These are phyloP conservation scores for Pseudogymnoascus sp. DNA, from an alignment of 2,329 filamentous ascomycete genomes.

Conservation along the genomic window DNA sequence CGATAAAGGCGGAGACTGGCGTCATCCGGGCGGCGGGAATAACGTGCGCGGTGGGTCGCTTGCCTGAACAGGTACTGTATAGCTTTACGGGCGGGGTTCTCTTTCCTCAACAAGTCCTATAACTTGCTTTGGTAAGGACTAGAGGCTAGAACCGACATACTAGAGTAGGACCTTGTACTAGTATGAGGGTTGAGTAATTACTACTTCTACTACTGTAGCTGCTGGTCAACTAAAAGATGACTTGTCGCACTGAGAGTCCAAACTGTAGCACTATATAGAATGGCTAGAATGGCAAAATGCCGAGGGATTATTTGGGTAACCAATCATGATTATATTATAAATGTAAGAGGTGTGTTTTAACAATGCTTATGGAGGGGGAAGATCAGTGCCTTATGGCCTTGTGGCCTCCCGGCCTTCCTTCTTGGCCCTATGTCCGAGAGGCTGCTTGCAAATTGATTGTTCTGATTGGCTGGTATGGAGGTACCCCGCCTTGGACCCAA, in stretches of 20 bases:
- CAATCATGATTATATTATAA: not conserved
- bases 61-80: not conserved
- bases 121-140: not conserved
- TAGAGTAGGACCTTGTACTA: not conserved
- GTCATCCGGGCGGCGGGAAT: not conserved
- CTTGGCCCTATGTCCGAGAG: not conserved
- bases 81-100: not conserved
- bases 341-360: slow-evolving; percentile 1
- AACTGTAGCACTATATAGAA: not conserved
- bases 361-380: not conserved
- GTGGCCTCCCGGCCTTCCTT: not conserved
- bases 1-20: slow-evolving; percentile 1
- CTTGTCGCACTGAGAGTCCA: not conserved
- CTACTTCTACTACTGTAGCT: not conserved
- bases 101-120: not conserved
- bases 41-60: not conserved
- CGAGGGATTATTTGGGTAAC: not conserved
- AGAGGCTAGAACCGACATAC: not conserved
- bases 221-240: not conserved
- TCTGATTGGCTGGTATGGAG: not conserved
- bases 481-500: not conserved
- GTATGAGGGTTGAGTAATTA: not conserved
- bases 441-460: not conserved
- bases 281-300: not conserved
- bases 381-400: not conserved